Percentiles rank a stretch among this genome's conserved stretches.
These are phyloP conservation scores for Ceratocystis eucalypticola DNA, from an alignment of 2,329 filamentous ascomycete genomes.

Conservation along the genomic window DNA sequence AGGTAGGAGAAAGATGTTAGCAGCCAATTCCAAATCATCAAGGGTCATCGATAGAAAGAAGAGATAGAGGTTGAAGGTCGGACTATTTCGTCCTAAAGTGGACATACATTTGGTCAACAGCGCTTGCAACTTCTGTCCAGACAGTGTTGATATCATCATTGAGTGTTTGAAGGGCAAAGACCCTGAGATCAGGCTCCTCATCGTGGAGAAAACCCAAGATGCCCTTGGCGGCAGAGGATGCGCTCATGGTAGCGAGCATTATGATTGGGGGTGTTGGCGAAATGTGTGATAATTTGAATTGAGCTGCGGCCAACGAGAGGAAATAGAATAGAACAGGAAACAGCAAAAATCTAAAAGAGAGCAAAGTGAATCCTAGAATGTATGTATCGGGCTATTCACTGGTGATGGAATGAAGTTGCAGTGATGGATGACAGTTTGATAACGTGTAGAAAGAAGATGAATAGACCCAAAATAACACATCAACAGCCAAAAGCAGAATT, in stretches of 20 bases:
- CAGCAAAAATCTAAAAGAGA: background rate
- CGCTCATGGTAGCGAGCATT: slow-evolving; percentile 90
- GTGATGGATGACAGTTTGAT: background rate
- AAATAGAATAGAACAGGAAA: background rate
- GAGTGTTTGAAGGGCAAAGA: slow-evolving; percentile 86
- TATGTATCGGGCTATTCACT: background rate
- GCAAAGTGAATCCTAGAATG: background rate
- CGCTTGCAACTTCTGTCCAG: slow-evolving; percentile 92
- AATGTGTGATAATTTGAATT: background rate
- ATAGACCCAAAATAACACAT: too few species aligned
- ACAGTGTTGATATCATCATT: slow-evolving; percentile 94
- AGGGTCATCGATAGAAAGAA: background rate
- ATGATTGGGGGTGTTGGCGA: slow-evolving; percentile 22
- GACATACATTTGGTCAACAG: slow-evolving; percentile 77
- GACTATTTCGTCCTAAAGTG: background rate
- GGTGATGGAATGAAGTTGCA: background rate
- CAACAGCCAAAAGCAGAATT: background rate
- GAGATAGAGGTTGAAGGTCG: slow-evolving; percentile 5
- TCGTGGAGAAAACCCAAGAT: slow-evolving; percentile 91
- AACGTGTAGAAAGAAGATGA: background rate
- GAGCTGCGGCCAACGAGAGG: background rate
- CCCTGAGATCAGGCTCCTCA: slow-evolving; percentile 83
- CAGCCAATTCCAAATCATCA: background rate
- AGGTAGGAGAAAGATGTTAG: slow-evolving; percentile 17
- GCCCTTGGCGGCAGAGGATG: slow-evolving; percentile 84